These are phyloP conservation scores for Actinomucor elegans DNA, from an alignment of 371 early-diverging fungal genomes.

Conservation along the genomic window DNA sequence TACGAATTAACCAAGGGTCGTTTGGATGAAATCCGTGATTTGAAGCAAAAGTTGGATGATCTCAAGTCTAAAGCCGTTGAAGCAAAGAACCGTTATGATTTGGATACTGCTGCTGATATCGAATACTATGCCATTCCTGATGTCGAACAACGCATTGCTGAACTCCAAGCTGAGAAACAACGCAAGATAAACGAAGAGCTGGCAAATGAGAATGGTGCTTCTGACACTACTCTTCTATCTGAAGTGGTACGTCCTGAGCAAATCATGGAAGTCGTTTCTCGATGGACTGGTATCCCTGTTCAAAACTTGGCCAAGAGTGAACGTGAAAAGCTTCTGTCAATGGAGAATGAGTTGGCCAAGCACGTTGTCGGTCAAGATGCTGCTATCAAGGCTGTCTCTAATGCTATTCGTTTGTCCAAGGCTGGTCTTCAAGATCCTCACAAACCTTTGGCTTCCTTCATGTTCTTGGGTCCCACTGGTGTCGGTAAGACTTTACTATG, in stretches of 20 bases:
- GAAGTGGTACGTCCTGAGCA: slow-evolving; percentile 87
- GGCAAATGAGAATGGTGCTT: slow-evolving; percentile 44
- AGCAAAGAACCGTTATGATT: slow-evolving; percentile 80
- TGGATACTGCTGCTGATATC: slow-evolving; percentile 79
- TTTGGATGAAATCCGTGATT: slow-evolving; percentile 84
- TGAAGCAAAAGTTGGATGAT: slow-evolving; percentile 87
- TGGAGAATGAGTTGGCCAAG: slow-evolving; percentile 69
- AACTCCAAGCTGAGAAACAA: slow-evolving; percentile 50
- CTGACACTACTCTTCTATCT: slow-evolving; percentile 51
- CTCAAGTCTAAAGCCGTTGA: slow-evolving; percentile 82
- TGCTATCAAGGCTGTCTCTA: slow-evolving; percentile 77
- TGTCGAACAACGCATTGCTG: slow-evolving; percentile 65
- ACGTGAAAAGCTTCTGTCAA: slow-evolving; percentile 76
- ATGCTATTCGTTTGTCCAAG: slow-evolving; percentile 73
- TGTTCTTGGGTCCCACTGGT: slow-evolving; percentile 95
- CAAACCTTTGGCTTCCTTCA: slow-evolving; percentile 87
- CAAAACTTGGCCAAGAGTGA: slow-evolving; percentile 77
- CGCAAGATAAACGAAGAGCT: slow-evolving; percentile 59
- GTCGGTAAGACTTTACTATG: slow-evolving; percentile 84
- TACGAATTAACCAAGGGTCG: slow-evolving; percentile 84
- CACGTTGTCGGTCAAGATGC: slow-evolving; percentile 88
- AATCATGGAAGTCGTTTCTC: slow-evolving; percentile 85
- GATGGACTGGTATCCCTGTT: slow-evolving; percentile 92
- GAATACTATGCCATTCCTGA: slow-evolving; percentile 91
- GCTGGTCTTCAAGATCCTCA: slow-evolving; percentile 82